These are phyloP conservation scores for Fraxinus xanthoxyloides DNA, from an alignment of 305 asterid genomes.

Conservation along the genomic window DNA sequence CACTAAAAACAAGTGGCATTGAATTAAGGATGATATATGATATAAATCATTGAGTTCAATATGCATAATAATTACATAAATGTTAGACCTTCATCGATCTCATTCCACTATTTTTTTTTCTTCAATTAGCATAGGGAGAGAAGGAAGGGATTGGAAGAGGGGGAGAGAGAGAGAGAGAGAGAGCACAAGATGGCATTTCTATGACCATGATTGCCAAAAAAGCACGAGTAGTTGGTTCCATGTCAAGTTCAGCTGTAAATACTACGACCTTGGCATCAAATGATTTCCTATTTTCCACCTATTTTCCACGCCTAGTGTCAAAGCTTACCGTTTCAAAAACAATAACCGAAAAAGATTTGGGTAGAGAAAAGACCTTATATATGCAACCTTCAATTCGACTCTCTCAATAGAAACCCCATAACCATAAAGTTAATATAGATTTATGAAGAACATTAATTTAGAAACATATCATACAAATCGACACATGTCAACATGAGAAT, in stretches of 20 bases:
- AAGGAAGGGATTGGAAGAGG: neutral
- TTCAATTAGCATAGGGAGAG: neutral
- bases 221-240: neutral
- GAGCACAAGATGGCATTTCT: neutral
- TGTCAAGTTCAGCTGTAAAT: neutral
- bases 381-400: neutral
- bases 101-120: neutral
- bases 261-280: neutral
- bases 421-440: neutral
- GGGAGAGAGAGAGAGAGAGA: neutral
- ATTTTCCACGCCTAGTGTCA: neutral
- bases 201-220: neutral
- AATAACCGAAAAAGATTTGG: neutral
- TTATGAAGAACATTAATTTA: neutral
- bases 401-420: neutral
- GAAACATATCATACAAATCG: neutral
- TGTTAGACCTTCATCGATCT: neutral
- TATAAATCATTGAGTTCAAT: neutral
- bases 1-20: slow-evolving; percentile 57
- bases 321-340: neutral
- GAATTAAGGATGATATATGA: slow-evolving; percentile 42
- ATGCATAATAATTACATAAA: neutral
- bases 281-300: neutral
- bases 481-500: neutral
- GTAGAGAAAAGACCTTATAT: neutral